These are phyloP conservation scores for Atkinsonella texensis DNA, from an alignment of 2,329 filamentous ascomycete genomes.

Conservation along the genomic window DNA sequence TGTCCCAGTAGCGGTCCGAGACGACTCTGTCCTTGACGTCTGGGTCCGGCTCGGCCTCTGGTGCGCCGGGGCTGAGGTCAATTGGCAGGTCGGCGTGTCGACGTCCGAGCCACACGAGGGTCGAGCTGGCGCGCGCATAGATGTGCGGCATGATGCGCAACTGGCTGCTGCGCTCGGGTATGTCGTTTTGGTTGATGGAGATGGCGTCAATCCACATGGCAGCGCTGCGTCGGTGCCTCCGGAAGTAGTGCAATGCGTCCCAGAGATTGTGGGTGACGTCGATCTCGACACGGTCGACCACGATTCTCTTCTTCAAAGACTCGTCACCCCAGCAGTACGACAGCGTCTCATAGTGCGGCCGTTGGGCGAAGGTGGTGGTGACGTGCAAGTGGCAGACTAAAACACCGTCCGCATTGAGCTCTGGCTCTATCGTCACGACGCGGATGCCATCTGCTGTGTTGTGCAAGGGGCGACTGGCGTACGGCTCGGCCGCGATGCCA, in stretches of 20 bases:
- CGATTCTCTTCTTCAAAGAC: conserved; percentile 2
- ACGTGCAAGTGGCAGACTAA: conserved; percentile 3
- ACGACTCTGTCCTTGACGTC: conserved; percentile 2
- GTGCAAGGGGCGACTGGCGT: conserved; percentile 3
- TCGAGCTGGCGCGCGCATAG: conserved; percentile 8
- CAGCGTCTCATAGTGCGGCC: conserved; percentile 9
- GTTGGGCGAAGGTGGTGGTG: conserved; percentile 6
- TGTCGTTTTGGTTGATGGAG: conserved; percentile 10
- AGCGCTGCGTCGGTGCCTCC: neutral
- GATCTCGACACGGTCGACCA: conserved; percentile 6
- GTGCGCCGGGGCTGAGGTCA: neutral
- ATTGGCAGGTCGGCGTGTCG: conserved; percentile 2
- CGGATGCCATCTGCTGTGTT: conserved; percentile 7
- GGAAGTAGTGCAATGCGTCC: conserved; percentile 8
- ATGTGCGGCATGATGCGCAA: conserved; percentile 13
- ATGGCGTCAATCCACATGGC: conserved; percentile 12
- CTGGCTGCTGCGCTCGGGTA: conserved; percentile 9
- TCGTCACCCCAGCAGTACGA: conserved; percentile 13
- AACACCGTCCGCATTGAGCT: conserved; percentile 1
- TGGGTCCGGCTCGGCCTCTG: neutral
- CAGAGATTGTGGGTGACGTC: conserved; percentile 9
- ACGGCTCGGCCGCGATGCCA: neutral
- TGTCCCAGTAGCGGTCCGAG: conserved; percentile 8
- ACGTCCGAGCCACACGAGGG: conserved; percentile 11
- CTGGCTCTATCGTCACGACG: conserved; percentile 5